Evolutionary conservation across 176 grass and related monocot genomes (phyloP), one percentile per base, ranked within the genome.

Genomic region (Ananas comosus): DNA sequence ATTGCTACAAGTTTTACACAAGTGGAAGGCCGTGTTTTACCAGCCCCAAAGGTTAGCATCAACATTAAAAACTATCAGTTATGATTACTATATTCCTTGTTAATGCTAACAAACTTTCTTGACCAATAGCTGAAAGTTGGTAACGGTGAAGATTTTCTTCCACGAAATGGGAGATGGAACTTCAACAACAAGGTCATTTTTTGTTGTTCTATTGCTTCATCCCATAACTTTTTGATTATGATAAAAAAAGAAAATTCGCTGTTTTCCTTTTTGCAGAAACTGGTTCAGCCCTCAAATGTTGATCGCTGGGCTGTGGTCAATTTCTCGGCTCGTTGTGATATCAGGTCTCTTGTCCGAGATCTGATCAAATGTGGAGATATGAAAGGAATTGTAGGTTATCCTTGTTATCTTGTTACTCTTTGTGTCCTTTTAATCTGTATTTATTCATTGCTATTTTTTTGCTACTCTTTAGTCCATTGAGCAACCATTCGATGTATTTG

Each of bases 91-190:
- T 61, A 9, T 61, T 61, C 21, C 52, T 13, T 56, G 8, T n/a
- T 5, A 12, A 4, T 17, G 10, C n/a, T 73, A 50, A 16, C 18
- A 12, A 23, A 24, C 4, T 81, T 58, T n/a, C 22, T 12, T 80
- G 25, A 27, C 7, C 18, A 71, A 67, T 64, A 99, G 94, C 80
- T 99, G 4, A 93, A 79, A 83, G 72, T 86, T 71, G 89, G 84
- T 14, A 96, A 86, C 48, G 86, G 82, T 12, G 88, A 91, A 16
- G 82, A 92, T 53, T 81, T 97, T 65, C 81, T 79, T 63, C 80
- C 94, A 16, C 72, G 80, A 2, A 89, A 83, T 80, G 94, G 94
- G 9, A 71, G 94, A 11, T 97, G 89, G 94, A 97, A 97, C 51
- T 97, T 97, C 16, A 97, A 93, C 4, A 87, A 97, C 19, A 97